phyloP scores from a whole-genome alignment of 768 basidiomycete genomes.

The Tephrocybe sp. region DNA sequence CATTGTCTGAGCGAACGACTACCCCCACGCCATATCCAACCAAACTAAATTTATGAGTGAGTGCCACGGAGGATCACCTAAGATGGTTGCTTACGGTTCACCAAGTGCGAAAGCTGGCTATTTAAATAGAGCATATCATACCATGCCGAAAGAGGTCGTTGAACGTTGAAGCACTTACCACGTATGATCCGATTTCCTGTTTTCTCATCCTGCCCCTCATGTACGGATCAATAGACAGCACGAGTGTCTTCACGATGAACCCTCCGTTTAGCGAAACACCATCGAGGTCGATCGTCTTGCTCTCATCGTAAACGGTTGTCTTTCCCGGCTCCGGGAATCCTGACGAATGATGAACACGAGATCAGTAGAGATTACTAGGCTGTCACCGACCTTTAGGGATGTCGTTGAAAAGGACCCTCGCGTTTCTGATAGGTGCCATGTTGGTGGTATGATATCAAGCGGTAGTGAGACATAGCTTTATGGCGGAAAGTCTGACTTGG shows the following conservation, averaged over 20 bases:
- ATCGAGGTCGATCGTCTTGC: constrained; percentile 43
- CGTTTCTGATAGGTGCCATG: constrained; percentile 6
- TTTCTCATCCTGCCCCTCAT: constrained; percentile 37
- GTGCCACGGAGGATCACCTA: neutral
- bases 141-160: constrained; percentile 4
- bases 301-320: constrained; percentile 38
- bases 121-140: neutral
- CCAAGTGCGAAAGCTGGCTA: constrained; percentile 15
- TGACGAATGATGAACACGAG: neutral
- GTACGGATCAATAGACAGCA: constrained; percentile 47
- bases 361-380: neutral
- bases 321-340: constrained; percentile 27
- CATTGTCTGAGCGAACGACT: constrained; percentile 16
- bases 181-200: constrained; percentile 17
- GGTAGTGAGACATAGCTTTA: no score
- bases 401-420: neutral
- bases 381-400: neutral
- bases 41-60: constrained; percentile 11
- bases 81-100: constrained; percentile 21
- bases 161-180: neutral
- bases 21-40: constrained; percentile 20
- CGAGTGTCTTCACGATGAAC: constrained; percentile 42
- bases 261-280: constrained; percentile 19
- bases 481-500: no score
- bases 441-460: no score